Evolutionary conservation across 345 rosid species (phyloP).

Genomic region (Odontarrhena argentea): DNA sequence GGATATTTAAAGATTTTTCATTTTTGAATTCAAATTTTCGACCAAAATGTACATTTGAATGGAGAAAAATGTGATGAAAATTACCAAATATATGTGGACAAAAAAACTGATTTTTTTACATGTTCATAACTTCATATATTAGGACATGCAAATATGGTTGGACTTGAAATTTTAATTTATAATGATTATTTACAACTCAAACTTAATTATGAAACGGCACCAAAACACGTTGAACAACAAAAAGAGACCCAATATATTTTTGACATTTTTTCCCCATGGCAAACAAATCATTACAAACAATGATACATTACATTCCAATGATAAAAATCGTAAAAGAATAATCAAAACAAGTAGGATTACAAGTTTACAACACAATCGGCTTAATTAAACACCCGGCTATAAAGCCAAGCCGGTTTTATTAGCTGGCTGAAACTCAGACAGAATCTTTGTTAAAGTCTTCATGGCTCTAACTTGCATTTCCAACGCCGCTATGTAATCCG

Average conservation of each 20-base stretch:
- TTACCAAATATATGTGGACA: neutral
- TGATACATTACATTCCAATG: slow-evolving; percentile 15
- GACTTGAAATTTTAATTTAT: too few species aligned
- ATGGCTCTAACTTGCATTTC: slow-evolving; percentile 98
- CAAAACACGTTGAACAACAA: neutral
- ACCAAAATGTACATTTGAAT: neutral
- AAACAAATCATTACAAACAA: slow-evolving; percentile 33
- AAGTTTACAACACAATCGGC: slow-evolving; percentile 25
- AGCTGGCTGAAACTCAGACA: slow-evolving; percentile 34
- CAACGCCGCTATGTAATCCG: slow-evolving; percentile 90
- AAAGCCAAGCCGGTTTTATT: slow-evolving; percentile 29
- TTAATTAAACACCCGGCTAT: slow-evolving; percentile 20
- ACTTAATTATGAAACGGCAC: slow-evolving; percentile 7
- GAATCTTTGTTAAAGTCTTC: slow-evolving; percentile 62
- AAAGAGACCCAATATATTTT: neutral
- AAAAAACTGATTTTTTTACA: neutral
- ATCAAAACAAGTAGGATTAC: slow-evolving; percentile 24
- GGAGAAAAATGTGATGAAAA: neutral
- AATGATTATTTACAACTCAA: slow-evolving; percentile 6
- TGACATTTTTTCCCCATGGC: slow-evolving; percentile 9
- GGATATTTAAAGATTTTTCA: neutral
- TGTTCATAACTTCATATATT: too few species aligned
- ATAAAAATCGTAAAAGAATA: slow-evolving; percentile 22
- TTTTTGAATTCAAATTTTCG: neutral
- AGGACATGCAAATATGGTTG: neutral